Percentiles rank a stretch among this genome's conserved stretches.
phyloP scores from a whole-genome alignment of 2,329 filamentous ascomycete genomes.

The Neofusicoccum laricinum region DNA sequence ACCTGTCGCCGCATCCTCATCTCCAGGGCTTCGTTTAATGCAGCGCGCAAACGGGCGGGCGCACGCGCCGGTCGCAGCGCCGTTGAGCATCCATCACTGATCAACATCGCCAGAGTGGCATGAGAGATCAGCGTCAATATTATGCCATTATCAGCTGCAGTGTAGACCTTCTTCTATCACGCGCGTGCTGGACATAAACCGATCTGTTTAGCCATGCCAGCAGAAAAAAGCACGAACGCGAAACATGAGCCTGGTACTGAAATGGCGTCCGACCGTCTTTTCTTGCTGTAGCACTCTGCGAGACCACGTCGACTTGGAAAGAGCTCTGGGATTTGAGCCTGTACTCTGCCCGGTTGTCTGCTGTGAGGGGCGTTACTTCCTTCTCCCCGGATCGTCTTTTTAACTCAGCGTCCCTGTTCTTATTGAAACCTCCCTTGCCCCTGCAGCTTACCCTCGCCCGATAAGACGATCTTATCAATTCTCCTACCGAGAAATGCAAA shows the following conservation, averaged over 20 bases:
- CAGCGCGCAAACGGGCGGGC: background rate
- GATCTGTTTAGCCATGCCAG: background rate
- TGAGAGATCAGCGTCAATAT: background rate
- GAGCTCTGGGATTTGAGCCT: too few species aligned
- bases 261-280: too few species aligned
- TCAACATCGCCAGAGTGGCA: background rate
- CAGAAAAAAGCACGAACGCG: too few species aligned
- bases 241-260: too few species aligned
- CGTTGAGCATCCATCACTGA: background rate
- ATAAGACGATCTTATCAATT: conserved; percentile 2
- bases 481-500: background rate
- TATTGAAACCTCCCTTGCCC: background rate
- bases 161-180: background rate
- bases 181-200: background rate
- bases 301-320: too few species aligned
- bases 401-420: background rate
- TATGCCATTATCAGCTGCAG: background rate
- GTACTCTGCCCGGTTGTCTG: too few species aligned
- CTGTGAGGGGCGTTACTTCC: background rate
- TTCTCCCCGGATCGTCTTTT: background rate
- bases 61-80: background rate
- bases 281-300: too few species aligned
- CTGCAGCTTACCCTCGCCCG: background rate
- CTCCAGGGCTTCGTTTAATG: background rate
- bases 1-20: background rate